A percentile compares a stretch with the other conserved stretches of the same genome.
Conservation (phyloP, 148 eudicot species). For the Arbutus unedo region DNA sequence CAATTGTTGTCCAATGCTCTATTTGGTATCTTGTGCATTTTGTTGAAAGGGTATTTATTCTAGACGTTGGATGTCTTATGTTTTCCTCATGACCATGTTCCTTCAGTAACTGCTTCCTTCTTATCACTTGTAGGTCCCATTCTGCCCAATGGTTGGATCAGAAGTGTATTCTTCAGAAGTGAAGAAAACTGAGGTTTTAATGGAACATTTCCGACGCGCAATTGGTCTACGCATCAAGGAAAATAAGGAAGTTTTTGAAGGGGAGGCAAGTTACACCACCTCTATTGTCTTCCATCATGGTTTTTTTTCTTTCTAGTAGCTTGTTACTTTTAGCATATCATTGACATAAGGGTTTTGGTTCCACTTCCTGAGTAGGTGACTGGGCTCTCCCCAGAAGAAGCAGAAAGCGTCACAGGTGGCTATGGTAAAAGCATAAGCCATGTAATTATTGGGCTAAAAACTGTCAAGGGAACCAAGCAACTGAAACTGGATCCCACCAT, state of each 20-base stretch:
- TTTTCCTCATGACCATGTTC: background rate
- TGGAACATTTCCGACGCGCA: constrained; percentile 93
- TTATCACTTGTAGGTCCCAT: constrained; percentile 61
- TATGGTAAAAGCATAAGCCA: constrained; percentile 95
- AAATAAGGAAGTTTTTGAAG: constrained; percentile 96
- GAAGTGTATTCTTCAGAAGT: constrained; percentile 99
- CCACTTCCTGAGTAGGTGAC: constrained; percentile 57
- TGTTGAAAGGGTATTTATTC: too few relatives aligned
- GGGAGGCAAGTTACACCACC: constrained; percentile 62
- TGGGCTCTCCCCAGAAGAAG: constrained; percentile 96
- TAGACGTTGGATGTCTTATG: background rate
- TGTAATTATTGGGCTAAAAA: constrained; percentile 91
- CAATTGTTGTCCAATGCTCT: too few relatives aligned
- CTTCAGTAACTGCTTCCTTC: background rate
- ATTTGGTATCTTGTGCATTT: too few relatives aligned
- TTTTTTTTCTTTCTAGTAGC: background rate
- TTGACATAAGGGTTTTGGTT: background rate
- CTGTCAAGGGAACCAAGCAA: constrained; percentile 95
- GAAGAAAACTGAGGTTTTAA: constrained; percentile 95
- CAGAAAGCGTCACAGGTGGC: constrained; percentile 95
- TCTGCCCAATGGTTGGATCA: constrained; percentile 99
- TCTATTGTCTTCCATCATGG: background rate
- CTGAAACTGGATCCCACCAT: constrained; percentile 95
- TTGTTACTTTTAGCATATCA: background rate
- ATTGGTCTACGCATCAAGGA: constrained; percentile 97